Percentiles rank a stretch among this genome's conserved stretches.
phyloP scores from a whole-genome alignment of 2,329 filamentous ascomycete species.

The Cadophora malorum region DNA sequence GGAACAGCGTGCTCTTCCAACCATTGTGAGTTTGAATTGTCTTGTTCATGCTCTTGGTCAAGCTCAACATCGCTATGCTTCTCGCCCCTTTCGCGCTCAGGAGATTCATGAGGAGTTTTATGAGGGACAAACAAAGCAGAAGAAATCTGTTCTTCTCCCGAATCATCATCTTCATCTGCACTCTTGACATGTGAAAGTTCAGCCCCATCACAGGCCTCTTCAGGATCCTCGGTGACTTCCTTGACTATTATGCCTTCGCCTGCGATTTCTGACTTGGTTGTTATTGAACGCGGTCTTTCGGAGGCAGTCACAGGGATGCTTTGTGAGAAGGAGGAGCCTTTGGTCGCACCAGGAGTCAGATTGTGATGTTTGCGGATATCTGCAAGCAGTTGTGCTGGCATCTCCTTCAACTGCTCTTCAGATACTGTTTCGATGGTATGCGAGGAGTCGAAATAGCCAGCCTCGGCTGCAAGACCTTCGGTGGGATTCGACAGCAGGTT shows the following conservation, averaged over 20 bases:
- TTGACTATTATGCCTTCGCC: constrained; percentile 13
- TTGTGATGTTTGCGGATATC: constrained; percentile 45
- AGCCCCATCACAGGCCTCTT: constrained; percentile 48
- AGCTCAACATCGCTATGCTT: constrained; percentile 25
- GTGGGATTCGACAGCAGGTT: constrained; percentile 23
- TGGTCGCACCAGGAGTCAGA: constrained; percentile 41
- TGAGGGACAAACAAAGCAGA: constrained; percentile 84
- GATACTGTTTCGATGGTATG: constrained; percentile 32
- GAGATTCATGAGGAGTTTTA: constrained; percentile 57
- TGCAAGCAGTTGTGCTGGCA: constrained; percentile 43
- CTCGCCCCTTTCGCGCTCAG: constrained; percentile 43
- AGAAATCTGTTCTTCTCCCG: constrained; percentile 85
- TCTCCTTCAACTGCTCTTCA: constrained; percentile 34
- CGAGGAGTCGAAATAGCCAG: constrained; percentile 41
- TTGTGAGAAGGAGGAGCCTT: constrained; percentile 44
- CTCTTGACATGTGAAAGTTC: constrained; percentile 34
- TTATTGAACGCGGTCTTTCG: constrained; percentile 35
- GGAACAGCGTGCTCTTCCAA: constrained; percentile 45
- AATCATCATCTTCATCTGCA: constrained; percentile 59
- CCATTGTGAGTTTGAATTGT: constrained; percentile 41
- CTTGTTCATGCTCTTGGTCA: constrained; percentile 24
- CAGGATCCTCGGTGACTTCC: constrained; percentile 6
- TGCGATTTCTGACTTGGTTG: constrained; percentile 19
- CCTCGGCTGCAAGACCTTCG: constrained; percentile 35
- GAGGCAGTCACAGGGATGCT: constrained; percentile 43